Evolutionary conservation across 2,329 filamentous ascomycete species (phyloP).

Genomic region (Aspergillus uvarum): DNA sequence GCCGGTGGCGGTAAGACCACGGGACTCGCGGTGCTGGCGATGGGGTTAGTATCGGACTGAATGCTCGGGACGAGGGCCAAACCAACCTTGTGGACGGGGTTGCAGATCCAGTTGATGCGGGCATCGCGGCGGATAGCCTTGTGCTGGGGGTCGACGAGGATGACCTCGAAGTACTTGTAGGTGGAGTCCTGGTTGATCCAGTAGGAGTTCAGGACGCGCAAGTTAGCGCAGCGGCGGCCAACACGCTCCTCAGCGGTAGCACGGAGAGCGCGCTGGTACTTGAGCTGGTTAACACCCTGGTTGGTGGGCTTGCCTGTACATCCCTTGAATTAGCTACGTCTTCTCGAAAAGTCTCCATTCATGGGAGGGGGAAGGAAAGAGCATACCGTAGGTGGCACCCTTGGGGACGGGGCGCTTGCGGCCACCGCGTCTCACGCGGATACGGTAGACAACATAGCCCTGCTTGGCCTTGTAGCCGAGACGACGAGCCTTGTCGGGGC

Average conservation of each 20-base stretch:
- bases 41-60: conserved; percentile 20
- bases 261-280: conserved; percentile 99
- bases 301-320: conserved; percentile 96
- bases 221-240: conserved; percentile 96
- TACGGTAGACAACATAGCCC: conserved; percentile 99
- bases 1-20: conserved; percentile 96
- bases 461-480: conserved; percentile 99
- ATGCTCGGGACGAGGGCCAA: not conserved
- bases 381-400: conserved; percentile 97
- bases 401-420: conserved; percentile 95
- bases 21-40: conserved; percentile 83
- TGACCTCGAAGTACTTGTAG: conserved; percentile 99
- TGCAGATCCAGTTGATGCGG: conserved; percentile 99
- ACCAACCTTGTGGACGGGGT: conserved; percentile 88
- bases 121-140: conserved; percentile 99
- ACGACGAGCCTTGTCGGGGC: conserved; percentile 99
- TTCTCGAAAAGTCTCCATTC: conserved; percentile 1
- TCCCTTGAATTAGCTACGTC: conserved; percentile 20
- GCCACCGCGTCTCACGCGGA: conserved; percentile 96
- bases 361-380: not conserved
- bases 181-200: conserved; percentile 99
- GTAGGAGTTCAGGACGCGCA: conserved; percentile 99
- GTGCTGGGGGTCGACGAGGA: conserved; percentile 99
- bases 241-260: conserved; percentile 99
- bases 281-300: conserved; percentile 99